Evolutionary conservation across 2,329 filamentous ascomycete species (phyloP).

Genomic region (Xylariales sp.): DNA sequence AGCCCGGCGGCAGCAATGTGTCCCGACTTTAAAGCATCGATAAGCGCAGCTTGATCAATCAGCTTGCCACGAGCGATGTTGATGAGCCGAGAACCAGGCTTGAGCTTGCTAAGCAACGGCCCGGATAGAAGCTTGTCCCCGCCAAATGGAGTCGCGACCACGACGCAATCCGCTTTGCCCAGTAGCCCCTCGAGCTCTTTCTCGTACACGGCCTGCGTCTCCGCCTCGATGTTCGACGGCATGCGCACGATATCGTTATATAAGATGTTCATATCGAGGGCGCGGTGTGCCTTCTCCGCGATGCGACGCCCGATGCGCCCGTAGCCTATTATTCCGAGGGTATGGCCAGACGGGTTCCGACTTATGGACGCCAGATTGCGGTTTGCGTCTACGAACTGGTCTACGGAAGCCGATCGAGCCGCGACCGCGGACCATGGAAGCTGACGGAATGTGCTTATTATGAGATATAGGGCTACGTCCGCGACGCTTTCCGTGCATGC

Average conservation of each 20-base stretch:
- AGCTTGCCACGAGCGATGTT: constrained; percentile 58
- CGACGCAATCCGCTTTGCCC: constrained; percentile 49
- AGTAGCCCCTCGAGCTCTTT: constrained; percentile 46
- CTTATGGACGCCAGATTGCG: constrained; percentile 64
- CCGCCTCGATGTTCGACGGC: constrained; percentile 46
- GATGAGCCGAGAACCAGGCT: constrained; percentile 57
- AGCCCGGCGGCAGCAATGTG: constrained; percentile 47
- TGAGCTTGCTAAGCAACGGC: constrained; percentile 58
- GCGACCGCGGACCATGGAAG: constrained; percentile 66
- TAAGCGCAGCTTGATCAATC: constrained; percentile 58
- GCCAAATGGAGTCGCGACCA: constrained; percentile 30
- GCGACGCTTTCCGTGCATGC: constrained; percentile 66
- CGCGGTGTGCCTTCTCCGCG: constrained; percentile 57
- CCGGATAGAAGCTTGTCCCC: constrained; percentile 43
- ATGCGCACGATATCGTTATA: constrained; percentile 60
- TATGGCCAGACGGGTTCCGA: constrained; percentile 64
- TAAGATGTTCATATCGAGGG: constrained; percentile 65
- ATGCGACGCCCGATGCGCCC: constrained; percentile 61
- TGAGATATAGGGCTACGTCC: constrained; percentile 69
- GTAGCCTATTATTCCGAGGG: constrained; percentile 65
- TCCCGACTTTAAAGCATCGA: constrained; percentile 44
- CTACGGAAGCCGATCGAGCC: constrained; percentile 57
- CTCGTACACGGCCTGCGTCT: constrained; percentile 49
- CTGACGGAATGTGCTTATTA: constrained; percentile 68
- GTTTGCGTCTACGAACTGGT: constrained; percentile 55